A percentile compares a stretch with the other conserved stretches of the same genome.
Conservation (phyloP, 352 stramenopile species). For the Pythium graminicola region DNA sequence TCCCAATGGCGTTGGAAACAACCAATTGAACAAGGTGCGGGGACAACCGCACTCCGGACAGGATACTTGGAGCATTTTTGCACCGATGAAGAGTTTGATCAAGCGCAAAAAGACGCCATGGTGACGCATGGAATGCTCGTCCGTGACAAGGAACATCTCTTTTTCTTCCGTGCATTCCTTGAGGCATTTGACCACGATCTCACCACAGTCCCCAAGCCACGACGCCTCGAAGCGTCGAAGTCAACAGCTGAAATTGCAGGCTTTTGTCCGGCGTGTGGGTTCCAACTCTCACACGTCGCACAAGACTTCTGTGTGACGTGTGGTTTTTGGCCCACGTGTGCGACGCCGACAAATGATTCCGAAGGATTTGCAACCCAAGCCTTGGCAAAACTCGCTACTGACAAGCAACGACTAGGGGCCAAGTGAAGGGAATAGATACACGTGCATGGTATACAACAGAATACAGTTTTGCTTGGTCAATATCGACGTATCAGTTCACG, state of each 20-base stretch:
- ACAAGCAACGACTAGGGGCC: conserved; percentile 16
- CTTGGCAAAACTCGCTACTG: conserved; percentile 29
- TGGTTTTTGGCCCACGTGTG: conserved; percentile 55
- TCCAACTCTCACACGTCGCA: conserved; percentile 36
- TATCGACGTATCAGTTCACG: no score
- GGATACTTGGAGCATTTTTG: conserved; percentile 55
- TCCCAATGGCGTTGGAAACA: conserved; percentile 85
- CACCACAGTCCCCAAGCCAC: conserved; percentile 33
- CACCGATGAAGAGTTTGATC: conserved; percentile 33
- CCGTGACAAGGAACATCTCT: conserved; percentile 61
- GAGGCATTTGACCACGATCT: conserved; percentile 43
- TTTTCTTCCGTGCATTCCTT: conserved; percentile 62
- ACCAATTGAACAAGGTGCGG: conserved; percentile 80
- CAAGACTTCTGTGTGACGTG: conserved; percentile 62
- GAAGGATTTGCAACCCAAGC: conserved; percentile 44
- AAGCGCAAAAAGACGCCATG: conserved; percentile 28
- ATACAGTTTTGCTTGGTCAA: no score
- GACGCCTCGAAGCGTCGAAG: neutral
- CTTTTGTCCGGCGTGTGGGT: conserved; percentile 34
- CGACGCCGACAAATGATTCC: conserved; percentile 46
- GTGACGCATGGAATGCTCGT: conserved; percentile 43
- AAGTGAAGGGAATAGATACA: no score
- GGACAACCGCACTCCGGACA: conserved; percentile 58
- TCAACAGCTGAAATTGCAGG: conserved; percentile 8
- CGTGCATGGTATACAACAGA: no score